Conservation (phyloP, 78 protist species). For the Pelomyxa schiedti region DNA sequence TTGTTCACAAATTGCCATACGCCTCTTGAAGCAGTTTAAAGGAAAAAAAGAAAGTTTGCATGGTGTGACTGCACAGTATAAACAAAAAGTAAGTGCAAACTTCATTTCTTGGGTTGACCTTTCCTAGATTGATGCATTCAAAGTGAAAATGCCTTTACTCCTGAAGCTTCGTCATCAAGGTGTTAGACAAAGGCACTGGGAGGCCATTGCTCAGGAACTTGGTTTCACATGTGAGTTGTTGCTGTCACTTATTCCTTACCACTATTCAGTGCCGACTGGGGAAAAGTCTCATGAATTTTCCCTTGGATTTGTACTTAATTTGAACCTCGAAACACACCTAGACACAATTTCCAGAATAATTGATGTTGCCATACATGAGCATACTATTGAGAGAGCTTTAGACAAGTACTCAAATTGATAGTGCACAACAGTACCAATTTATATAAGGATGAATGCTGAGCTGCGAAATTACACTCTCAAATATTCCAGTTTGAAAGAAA, state of each 20-base stretch:
- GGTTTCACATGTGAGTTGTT: slow-evolving; percentile 12
- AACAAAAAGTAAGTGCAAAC: slow-evolving; percentile 12
- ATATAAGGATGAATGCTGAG: slow-evolving; percentile 61
- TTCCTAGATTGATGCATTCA: slow-evolving; percentile 23
- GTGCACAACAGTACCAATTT: no score
- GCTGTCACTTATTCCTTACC: neutral
- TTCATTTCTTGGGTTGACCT: slow-evolving; percentile 22
- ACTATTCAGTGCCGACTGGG: neutral
- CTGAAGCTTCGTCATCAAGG: slow-evolving; percentile 52
- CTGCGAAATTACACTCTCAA: slow-evolving; percentile 40
- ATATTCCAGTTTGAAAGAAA: slow-evolving; percentile 19
- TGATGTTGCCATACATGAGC: slow-evolving; percentile 61
- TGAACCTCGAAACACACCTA: slow-evolving; percentile 13
- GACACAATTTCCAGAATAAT: slow-evolving; percentile 20
- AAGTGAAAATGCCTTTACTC: slow-evolving; percentile 41
- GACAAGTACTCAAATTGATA: slow-evolving; percentile 45
- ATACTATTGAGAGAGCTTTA: slow-evolving; percentile 56
- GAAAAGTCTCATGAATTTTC: slow-evolving; percentile 3
- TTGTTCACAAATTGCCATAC: neutral
- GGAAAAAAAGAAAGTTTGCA: neutral
- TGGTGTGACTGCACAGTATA: neutral
- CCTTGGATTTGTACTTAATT: slow-evolving; percentile 1
- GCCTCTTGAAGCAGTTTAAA: neutral
- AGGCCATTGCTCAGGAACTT: slow-evolving; percentile 3
- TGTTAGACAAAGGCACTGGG: slow-evolving; percentile 74